These are phyloP conservation scores for Rhodotorula sp. DNA, from an alignment of 1,284 basidiomycete species.

Conservation along the genomic window DNA sequence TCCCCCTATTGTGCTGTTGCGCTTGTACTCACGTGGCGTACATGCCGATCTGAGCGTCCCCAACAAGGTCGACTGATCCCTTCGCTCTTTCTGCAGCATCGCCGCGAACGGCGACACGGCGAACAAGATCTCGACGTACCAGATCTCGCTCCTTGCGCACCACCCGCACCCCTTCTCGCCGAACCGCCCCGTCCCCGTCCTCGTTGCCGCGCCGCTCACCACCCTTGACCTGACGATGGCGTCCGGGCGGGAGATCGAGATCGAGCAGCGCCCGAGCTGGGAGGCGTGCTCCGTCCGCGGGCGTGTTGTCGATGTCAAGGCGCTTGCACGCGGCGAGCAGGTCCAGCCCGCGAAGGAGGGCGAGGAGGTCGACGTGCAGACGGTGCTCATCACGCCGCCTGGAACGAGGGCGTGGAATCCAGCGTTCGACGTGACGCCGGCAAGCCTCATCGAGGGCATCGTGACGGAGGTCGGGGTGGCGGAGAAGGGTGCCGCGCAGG, in stretches of 20 bases:
- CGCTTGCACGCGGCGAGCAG: constrained; percentile 54
- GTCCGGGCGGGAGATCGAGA: constrained; percentile 76
- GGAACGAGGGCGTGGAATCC: constrained; percentile 75
- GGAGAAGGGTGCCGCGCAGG: constrained; percentile 52
- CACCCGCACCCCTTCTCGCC: constrained; percentile 39
- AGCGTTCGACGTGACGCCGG: constrained; percentile 90
- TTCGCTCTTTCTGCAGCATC: constrained; percentile 64
- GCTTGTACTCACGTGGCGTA: not conserved
- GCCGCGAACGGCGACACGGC: constrained; percentile 89
- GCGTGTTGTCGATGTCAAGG: constrained; percentile 49
- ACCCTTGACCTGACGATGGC: constrained; percentile 81
- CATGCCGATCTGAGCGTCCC: too few relatives aligned
- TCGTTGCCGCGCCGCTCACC: constrained; percentile 85
- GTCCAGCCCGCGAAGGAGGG: constrained; percentile 57
- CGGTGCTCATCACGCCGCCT: constrained; percentile 67
- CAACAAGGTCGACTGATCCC: not conserved
- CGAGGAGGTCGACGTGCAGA: constrained; percentile 66
- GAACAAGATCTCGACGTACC: constrained; percentile 68
- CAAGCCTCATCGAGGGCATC: constrained; percentile 59
- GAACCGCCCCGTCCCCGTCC: constrained; percentile 77
- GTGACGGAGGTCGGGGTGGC: constrained; percentile 49
- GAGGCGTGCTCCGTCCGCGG: constrained; percentile 87
- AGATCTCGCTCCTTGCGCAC: constrained; percentile 44
- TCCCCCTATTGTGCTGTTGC: too few relatives aligned
- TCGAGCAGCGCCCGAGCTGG: constrained; percentile 80